phyloP scores from a whole-genome alignment of 257 asterid species.

The Henckelia pumila region DNA sequence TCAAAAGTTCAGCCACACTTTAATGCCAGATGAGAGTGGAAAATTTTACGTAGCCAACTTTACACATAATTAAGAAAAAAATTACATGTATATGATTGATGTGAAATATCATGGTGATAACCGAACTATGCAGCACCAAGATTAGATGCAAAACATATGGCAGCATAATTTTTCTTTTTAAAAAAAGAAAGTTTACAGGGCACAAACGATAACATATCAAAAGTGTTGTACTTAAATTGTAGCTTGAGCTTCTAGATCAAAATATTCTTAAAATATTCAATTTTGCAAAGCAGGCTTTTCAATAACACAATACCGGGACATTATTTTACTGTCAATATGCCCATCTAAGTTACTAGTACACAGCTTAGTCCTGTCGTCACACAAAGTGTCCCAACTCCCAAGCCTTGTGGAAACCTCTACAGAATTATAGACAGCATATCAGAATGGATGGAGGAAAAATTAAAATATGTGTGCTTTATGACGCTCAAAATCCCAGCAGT shows the following conservation, averaged over 20 bases:
- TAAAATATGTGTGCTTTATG: too few species aligned
- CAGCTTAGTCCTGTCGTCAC: background rate
- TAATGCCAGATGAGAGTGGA: slow-evolving; percentile 7
- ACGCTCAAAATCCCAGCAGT: background rate
- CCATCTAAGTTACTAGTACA: background rate
- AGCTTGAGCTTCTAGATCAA: background rate
- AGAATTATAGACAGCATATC: too few species aligned
- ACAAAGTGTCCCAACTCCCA: background rate
- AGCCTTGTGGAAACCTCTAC: background rate
- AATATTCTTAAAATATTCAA: background rate
- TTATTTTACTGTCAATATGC: background rate
- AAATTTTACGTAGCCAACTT: background rate
- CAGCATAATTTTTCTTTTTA: too few species aligned
- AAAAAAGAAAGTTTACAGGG: background rate
- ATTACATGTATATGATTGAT: background rate
- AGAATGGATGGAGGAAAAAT: too few species aligned
- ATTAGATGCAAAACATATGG: background rate
- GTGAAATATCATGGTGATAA: background rate
- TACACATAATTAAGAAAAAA: background rate
- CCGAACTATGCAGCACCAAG: background rate
- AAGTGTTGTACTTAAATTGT: background rate
- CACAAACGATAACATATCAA: too few species aligned
- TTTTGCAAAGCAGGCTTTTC: background rate
- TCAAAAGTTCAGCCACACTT: slow-evolving; percentile 10
- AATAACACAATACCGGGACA: background rate